A percentile compares a stretch with the other conserved stretches of the same genome.
These are phyloP conservation scores for Clarireedia paspali DNA, from an alignment of 2,329 filamentous ascomycete genomes.

Conservation along the genomic window DNA sequence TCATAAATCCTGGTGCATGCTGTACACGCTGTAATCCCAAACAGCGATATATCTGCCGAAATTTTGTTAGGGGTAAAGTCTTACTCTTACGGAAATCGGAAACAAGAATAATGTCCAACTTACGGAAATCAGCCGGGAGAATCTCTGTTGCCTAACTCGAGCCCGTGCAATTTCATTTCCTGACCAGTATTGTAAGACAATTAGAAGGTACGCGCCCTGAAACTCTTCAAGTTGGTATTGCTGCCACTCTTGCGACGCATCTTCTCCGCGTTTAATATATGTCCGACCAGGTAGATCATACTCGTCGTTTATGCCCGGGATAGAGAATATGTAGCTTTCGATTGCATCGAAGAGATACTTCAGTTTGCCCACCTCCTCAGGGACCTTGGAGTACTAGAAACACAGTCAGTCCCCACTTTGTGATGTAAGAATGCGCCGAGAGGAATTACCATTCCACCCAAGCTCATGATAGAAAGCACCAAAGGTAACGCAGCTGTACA, in stretches of 20 bases:
- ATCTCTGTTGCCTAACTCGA: slow-evolving; percentile 26
- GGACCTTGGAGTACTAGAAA: slow-evolving; percentile 22
- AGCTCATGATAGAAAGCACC: slow-evolving; percentile 24
- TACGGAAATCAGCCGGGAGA: slow-evolving; percentile 24
- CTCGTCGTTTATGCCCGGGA: slow-evolving; percentile 24
- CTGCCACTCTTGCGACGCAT: slow-evolving; percentile 24
- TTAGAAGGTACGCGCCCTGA: slow-evolving; percentile 28
- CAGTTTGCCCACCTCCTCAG: slow-evolving; percentile 17
- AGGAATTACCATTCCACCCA: slow-evolving; percentile 26
- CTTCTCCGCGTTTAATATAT: slow-evolving; percentile 19
- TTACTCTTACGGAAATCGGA: neutral
- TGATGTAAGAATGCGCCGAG: neutral
- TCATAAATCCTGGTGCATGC: slow-evolving; percentile 19
- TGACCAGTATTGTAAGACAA: slow-evolving; percentile 28
- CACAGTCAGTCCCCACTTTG: slow-evolving; percentile 5
- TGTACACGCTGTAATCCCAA: slow-evolving; percentile 21
- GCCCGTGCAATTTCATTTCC: slow-evolving; percentile 23
- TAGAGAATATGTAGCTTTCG: slow-evolving; percentile 24
- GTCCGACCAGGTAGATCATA: slow-evolving; percentile 23
- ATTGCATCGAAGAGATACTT: slow-evolving; percentile 24
- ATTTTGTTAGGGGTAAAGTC: neutral
- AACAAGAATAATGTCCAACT: slow-evolving; percentile 4
- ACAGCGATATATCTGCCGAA: slow-evolving; percentile 23
- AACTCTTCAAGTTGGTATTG: slow-evolving; percentile 27
- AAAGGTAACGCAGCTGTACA: slow-evolving; percentile 24